Evolutionary conservation across 225 moss, liverwort and hornwort genomes (phyloP), one percentile per base, ranked within the genome.

Genomic region (Marchantia polymorpha): DNA sequence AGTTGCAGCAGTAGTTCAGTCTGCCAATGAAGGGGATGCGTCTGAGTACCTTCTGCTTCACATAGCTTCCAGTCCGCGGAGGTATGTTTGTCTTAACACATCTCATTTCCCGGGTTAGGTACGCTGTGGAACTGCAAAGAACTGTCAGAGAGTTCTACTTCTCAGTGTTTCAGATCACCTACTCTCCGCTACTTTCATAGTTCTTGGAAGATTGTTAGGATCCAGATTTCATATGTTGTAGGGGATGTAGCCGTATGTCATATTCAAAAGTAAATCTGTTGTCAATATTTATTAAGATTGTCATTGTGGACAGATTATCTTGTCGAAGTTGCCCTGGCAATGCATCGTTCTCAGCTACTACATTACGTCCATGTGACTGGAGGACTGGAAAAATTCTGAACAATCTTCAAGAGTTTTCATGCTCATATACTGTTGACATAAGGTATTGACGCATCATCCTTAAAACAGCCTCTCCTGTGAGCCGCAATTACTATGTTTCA

Each of bases 321-420:
- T 96, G 96, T 85, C 91, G 91, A 84, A 96, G 92, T 55, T 93
- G 94, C 83, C 79, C 83, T 31, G 87, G 83, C 54, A 81, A 79
- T 83, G 84, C 86, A 25, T 83, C 52, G 31, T 92, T 87, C 79
- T 92, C 96, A 60, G 60, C 89, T 66, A 72, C 91, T 75, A 87
- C 89, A 31, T 79, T 96, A 76, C 91, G 87, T 26, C 96, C 96
- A 51, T 94, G 96, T 49, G 94, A 93, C 26, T 96, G 96, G 96
- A 96, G 90, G 82, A 84, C 91, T 71, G 94, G 94, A 73, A 96
- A 94, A 81, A 64, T 96, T 78, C 82, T 94, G 65, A 83, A 85
- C 69, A 96, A 88, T 89, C 84, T 96, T 52, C 92, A 92, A 54
- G 86, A 91, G 71, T 93, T 94, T 72, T 67, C 89, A 73, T 92